Base-by-base conservation (phyloP, 23 red algal genomes). In the Gracilariopsis chorda region DNA sequence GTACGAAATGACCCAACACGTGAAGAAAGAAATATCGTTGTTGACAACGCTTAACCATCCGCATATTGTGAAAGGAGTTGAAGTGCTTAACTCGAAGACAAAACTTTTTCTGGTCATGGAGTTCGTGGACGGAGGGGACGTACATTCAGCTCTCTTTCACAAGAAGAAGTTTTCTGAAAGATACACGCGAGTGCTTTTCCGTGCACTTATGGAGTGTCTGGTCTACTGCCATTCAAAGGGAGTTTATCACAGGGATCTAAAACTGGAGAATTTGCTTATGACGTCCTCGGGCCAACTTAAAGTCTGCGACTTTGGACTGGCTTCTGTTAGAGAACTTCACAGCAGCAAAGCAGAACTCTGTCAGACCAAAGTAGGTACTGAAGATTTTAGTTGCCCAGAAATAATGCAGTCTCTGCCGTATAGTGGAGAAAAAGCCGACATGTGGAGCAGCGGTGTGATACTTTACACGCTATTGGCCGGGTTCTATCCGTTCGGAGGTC, bases 241-340 rank as follows among this genome's bases (percentile, higher is more conserved):
- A 3, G 70, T 93, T 7, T 86, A 73, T 20, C 90, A 93, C 30
- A 68, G 90, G 40, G 90, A 93, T 39, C 88, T 92, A 3, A 92
- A 92, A 49, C 88, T 92, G 4, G 88, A 92, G 57, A 92, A 92
- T 48, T 35, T 95, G 43, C 86, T 95, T 48, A 30, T 95, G 33
- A 90, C 74, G 33, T 67, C 78, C 11, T 60, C 71, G n/a, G 56
- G 89, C 32, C 48, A 90, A 44, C 24, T 97, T 55, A 97, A 97
- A 49, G 75, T 97, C 43, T 91, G 89, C n/a, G 95, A 97, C 55
- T 97, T 97, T 78, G 95, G 95, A 41, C 89, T 97, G 33, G 90
- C 95, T 29, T 71, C 40, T 23, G 88, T 92, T 25, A 71, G 67
- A 25, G 78, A 69, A n/a, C 58, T 59, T 24, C 33, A 72, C 20